phyloP scores from a whole-genome alignment of 1,139 yeast genomes.

The Kodamaea alishanica region DNA sequence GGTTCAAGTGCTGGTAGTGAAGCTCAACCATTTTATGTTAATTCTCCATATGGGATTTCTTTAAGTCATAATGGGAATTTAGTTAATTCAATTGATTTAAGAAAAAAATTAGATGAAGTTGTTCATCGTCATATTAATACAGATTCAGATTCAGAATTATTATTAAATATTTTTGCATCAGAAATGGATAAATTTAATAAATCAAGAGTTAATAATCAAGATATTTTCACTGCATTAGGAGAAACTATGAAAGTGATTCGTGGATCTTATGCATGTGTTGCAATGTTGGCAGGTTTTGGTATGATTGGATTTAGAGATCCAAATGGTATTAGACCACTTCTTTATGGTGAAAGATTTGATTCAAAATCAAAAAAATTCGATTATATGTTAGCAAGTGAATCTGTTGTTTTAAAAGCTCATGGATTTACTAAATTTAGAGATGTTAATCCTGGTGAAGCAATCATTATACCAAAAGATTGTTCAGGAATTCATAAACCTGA shows the following conservation, averaged over 20 bases:
- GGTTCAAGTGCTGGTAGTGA: slow-evolving; percentile 97
- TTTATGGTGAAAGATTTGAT: slow-evolving; percentile 74
- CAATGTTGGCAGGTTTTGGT: slow-evolving; percentile 95
- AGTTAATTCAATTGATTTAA: slow-evolving; percentile 78
- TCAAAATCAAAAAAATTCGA: slow-evolving; percentile 66
- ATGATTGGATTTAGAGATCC: slow-evolving; percentile 96
- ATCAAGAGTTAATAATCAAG: slow-evolving; percentile 87
- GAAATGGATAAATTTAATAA: slow-evolving; percentile 90
- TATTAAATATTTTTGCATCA: slow-evolving; percentile 85
- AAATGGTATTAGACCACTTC: slow-evolving; percentile 89
- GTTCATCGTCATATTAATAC: slow-evolving; percentile 98
- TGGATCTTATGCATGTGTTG: slow-evolving; percentile 95
- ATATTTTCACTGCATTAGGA: slow-evolving; percentile 78
- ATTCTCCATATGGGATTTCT: slow-evolving; percentile 91
- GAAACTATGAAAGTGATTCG: slow-evolving; percentile 79
- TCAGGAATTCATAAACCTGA: slow-evolving; percentile 52
- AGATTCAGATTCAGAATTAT: slow-evolving; percentile 89
- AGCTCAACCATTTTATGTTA: slow-evolving; percentile 98
- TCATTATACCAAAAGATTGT: slow-evolving; percentile 75
- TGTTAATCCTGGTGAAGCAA: slow-evolving; percentile 92
- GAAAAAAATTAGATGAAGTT: slow-evolving; percentile 79
- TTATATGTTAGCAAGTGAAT: slow-evolving; percentile 93
- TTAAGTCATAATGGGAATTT: slow-evolving; percentile 92
- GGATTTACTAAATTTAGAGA: slow-evolving; percentile 80
- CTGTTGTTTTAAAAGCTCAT: slow-evolving; percentile 92